phyloP scores from a whole-genome alignment of 2,329 filamentous ascomycete genomes.

The Fusarium burgessii region DNA sequence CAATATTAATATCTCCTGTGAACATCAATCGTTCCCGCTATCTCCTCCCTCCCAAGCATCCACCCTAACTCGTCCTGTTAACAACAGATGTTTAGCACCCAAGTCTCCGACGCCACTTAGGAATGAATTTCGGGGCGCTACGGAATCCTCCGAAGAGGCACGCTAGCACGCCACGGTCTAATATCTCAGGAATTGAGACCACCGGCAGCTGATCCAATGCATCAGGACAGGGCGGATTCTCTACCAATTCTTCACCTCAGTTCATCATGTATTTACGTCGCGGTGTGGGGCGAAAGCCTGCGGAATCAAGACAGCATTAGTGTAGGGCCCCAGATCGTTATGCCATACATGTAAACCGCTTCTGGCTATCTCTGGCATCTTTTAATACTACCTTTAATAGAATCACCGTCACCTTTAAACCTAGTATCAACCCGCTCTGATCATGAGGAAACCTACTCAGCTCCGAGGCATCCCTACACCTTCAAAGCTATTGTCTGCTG shows the following conservation, averaged over 20 bases:
- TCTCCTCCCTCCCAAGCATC: neutral
- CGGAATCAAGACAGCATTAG: neutral
- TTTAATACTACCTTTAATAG: neutral
- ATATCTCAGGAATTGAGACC: neutral
- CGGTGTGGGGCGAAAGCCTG: neutral
- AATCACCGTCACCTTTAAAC: neutral
- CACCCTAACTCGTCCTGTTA: neutral
- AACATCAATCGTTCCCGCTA: neutral
- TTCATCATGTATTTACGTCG: neutral
- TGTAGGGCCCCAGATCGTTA: neutral
- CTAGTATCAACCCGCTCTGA: rapidly evolving
- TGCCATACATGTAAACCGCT: neutral
- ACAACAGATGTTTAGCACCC: neutral
- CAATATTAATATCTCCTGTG: neutral
- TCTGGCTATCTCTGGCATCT: neutral
- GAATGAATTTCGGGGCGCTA: neutral
- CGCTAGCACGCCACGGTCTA: neutral
- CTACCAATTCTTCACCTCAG: too few species aligned
- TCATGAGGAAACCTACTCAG: neutral
- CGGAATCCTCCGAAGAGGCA: neutral
- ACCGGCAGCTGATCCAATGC: neutral
- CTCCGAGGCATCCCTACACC: neutral
- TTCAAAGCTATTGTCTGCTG: neutral
- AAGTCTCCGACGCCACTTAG: neutral
- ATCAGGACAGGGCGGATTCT: neutral